These are phyloP conservation scores for Xylaria bambusicola DNA, from an alignment of 495 filamentous ascomycete genomes.

Conservation along the genomic window DNA sequence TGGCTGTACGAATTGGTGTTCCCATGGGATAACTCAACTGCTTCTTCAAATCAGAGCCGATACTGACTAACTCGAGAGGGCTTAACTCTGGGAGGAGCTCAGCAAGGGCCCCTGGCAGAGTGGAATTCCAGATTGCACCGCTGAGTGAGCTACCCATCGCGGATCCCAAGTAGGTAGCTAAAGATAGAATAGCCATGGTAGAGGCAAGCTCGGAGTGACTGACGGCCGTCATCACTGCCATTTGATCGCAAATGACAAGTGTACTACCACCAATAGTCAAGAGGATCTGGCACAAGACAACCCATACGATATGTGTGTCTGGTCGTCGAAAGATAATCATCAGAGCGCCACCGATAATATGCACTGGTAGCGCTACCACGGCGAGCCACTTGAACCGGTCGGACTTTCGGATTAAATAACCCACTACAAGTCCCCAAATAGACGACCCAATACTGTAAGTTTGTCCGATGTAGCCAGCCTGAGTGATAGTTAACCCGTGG, in stretches of 20 bases:
- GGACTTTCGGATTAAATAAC: slow-evolving; percentile 55
- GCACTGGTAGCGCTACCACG: slow-evolving; percentile 62
- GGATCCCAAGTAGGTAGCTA: slow-evolving; percentile 55
- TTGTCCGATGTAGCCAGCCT: slow-evolving; percentile 64
- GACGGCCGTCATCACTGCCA: slow-evolving; percentile 56
- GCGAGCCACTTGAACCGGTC: slow-evolving; percentile 65
- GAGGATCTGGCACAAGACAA: slow-evolving; percentile 69
- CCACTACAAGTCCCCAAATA: slow-evolving; percentile 60
- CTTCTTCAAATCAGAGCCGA: slow-evolving; percentile 62
- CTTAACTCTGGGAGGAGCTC: slow-evolving; percentile 46
- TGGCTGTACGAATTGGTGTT: slow-evolving; percentile 57
- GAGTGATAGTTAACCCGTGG: slow-evolving; percentile 54
- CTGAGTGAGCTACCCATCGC: slow-evolving; percentile 56
- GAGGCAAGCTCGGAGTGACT: slow-evolving; percentile 58
- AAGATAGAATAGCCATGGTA: slow-evolving; percentile 51
- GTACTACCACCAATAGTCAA: slow-evolving; percentile 66
- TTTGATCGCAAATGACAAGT: slow-evolving; percentile 56
- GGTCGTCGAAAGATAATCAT: slow-evolving; percentile 73
- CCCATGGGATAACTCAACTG: slow-evolving; percentile 64
- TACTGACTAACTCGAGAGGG: slow-evolving; percentile 45
- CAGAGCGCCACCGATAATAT: slow-evolving; percentile 67
- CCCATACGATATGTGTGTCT: slow-evolving; percentile 56
- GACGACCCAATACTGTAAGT: slow-evolving; percentile 73
- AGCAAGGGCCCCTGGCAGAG: slow-evolving; percentile 44
- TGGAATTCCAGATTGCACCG: slow-evolving; percentile 59